phyloP scores from a whole-genome alignment of 2,329 filamentous ascomycete species.

The Bipolaris cookei region DNA sequence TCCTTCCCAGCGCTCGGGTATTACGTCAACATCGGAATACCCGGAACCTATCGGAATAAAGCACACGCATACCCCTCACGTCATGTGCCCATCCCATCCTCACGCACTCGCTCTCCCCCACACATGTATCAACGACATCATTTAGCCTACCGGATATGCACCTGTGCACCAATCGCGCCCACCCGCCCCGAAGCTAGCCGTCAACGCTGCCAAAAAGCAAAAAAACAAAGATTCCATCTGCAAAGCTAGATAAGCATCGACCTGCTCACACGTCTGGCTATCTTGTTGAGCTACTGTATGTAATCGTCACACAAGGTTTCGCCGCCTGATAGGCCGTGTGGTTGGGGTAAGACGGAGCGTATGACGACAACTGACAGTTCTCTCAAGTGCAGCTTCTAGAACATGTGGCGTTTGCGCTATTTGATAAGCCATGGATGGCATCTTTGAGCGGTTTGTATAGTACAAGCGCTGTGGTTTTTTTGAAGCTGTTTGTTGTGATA shows the following conservation, averaged over 20 bases:
- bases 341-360: constrained; percentile 15
- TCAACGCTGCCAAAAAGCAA: constrained; percentile 10
- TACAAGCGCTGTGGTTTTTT: background rate
- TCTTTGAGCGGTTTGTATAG: no score
- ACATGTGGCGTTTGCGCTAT: no score
- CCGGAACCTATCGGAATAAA: constrained; percentile 3
- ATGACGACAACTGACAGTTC: constrained; percentile 16
- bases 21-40: constrained; percentile 11
- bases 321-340: constrained; percentile 22
- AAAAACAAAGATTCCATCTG: background rate
- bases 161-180: constrained; percentile 14
- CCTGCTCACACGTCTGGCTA: background rate
- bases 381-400: no score
- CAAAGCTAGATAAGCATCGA: constrained; percentile 21
- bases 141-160: constrained; percentile 16
- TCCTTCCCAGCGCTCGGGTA: no score
- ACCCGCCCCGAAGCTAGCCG: background rate
- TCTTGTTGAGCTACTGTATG: constrained; percentile 10
- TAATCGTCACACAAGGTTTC: constrained; percentile 16
- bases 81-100: background rate
- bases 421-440: no score
- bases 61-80: constrained; percentile 14
- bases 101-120: constrained; percentile 26
- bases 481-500: background rate
- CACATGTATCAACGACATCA: constrained; percentile 23